Evolutionary conservation across 2,329 filamentous ascomycete genomes (phyloP).

Genomic region (Iodosphaeria phyllophila): DNA sequence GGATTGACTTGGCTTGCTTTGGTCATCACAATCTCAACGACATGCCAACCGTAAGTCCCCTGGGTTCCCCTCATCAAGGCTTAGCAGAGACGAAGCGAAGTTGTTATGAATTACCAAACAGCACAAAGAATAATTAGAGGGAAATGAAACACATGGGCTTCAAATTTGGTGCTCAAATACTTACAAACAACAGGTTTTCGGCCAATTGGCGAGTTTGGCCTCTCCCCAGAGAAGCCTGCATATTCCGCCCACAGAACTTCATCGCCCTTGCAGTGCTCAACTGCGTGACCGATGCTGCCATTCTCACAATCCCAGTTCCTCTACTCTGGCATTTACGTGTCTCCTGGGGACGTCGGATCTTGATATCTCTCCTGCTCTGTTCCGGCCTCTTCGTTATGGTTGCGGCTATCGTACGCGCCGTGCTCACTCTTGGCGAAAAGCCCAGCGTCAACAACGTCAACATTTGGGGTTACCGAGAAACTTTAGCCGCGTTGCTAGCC

Average conservation of each 20-base stretch:
- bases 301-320: constrained; percentile 10
- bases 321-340: constrained; percentile 10
- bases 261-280: constrained; percentile 8
- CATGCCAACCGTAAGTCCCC: constrained; percentile 5
- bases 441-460: constrained; percentile 16
- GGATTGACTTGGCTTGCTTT: constrained; percentile 6
- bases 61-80: rapidly evolving
- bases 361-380: constrained; percentile 13
- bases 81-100: too few species aligned
- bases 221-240: constrained; percentile 5
- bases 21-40: constrained; percentile 4
- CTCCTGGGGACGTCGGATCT: too few species aligned
- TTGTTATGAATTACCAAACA: too few species aligned
- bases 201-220: constrained; percentile 10
- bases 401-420: constrained; percentile 14
- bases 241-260: constrained; percentile 8
- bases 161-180: background rate
- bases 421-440: constrained; percentile 11
- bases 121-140: too few species aligned
- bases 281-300: constrained; percentile 8
- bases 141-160: constrained; percentile 1
- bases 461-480: constrained; percentile 18
- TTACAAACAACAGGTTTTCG: background rate
- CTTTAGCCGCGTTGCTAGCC: constrained; percentile 15
- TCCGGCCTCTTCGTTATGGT: constrained; percentile 17